A percentile compares a stretch with the other conserved stretches of the same genome.
Conservation (phyloP, 805 yeast genomes). For the Cyberlindnera euphorbiiphila region DNA sequence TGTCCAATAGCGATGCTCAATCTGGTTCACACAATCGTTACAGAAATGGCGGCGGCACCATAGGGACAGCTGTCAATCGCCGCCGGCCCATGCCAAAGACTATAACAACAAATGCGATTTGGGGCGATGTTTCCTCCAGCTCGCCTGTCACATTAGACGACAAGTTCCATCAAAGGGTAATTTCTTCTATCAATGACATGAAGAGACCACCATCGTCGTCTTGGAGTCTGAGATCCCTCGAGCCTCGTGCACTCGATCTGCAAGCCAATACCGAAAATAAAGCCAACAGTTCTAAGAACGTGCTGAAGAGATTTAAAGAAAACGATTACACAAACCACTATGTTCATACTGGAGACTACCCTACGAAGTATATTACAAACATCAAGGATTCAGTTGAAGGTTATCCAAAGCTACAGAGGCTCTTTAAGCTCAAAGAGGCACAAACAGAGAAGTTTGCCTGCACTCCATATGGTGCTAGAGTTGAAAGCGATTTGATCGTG, state of each 20-base stretch:
- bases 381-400: slow-evolving; percentile 68
- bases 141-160: slow-evolving; percentile 11
- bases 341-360: slow-evolving; percentile 58
- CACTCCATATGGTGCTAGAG: slow-evolving; percentile 63
- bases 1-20: too few relatives aligned
- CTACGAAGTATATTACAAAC: slow-evolving; percentile 65
- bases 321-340: slow-evolving; percentile 75
- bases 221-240: slow-evolving; percentile 1
- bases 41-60: too few relatives aligned
- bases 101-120: slow-evolving; percentile 6
- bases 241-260: slow-evolving; percentile 4
- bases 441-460: slow-evolving; percentile 53
- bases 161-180: background rate
- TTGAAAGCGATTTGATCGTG: slow-evolving; percentile 48
- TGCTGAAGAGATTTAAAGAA: slow-evolving; percentile 35
- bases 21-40: too few relatives aligned
- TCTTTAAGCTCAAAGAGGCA: slow-evolving; percentile 59
- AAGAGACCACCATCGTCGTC: slow-evolving; percentile 9
- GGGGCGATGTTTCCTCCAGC: slow-evolving; percentile 14
- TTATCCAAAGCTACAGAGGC: slow-evolving; percentile 74
- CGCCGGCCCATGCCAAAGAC: slow-evolving; percentile 1
- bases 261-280: too few relatives aligned
- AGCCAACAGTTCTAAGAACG: too few relatives aligned
- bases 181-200: slow-evolving; percentile 3
- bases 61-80: too few relatives aligned